These are phyloP conservation scores for cucumber (Cucumis sativus) DNA, from an alignment of 306 rosid species.

Conservation along the genomic window Cucumber_9930_V3 NC_026659.2:24022501-24023000, in stretches of 20 bases:
- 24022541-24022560: not conserved
- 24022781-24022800: not conserved
- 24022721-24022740: not conserved
- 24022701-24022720: not conserved
- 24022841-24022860: not conserved
- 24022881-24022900: not conserved
- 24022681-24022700: not conserved
- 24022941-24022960: slow-evolving; percentile 98
- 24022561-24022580: not conserved
- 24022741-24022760: not conserved
- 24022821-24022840: not conserved
- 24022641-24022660: not conserved
- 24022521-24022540: not conserved
- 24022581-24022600: not conserved
- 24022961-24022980: slow-evolving; percentile 96
- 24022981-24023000: slow-evolving; percentile 86
- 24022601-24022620: not conserved
- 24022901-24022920: slow-evolving; percentile 14
- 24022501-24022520: not conserved
- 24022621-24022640: not conserved
- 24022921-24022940: slow-evolving; percentile 91
- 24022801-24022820: not conserved
- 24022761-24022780: not conserved
- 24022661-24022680: not conserved
- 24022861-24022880: not conserved